Evolutionary conservation across 495 filamentous ascomycete species (phyloP).

Genomic region (Daldinia vernicosa): DNA sequence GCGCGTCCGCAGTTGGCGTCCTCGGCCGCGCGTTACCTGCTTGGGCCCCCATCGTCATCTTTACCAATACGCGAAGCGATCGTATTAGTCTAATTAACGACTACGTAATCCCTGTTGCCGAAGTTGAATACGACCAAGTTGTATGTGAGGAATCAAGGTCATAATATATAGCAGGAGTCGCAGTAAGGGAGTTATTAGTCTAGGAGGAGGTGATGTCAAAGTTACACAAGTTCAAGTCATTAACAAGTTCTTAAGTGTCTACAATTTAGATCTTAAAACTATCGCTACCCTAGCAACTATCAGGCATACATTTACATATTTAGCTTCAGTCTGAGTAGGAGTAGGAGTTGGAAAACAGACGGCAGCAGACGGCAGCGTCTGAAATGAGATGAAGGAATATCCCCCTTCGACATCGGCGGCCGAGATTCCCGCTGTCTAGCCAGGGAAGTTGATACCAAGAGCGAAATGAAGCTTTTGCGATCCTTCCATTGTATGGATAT

Average conservation of each 20-base stretch:
- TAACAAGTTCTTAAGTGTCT: neutral
- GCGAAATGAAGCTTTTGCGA: constrained; percentile 28
- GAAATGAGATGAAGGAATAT: constrained; percentile 15
- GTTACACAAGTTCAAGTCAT: neutral
- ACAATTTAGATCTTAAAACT: neutral
- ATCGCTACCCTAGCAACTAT: neutral
- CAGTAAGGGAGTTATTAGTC: neutral
- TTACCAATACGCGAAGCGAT: constrained; percentile 8
- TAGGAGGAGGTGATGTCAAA: neutral
- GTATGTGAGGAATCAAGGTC: neutral
- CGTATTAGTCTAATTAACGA: constrained; percentile 6
- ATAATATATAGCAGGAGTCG: neutral
- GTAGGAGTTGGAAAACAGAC: neutral
- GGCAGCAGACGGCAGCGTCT: neutral
- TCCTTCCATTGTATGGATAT: constrained; percentile 17
- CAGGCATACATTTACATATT: neutral
- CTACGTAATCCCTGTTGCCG: neutral
- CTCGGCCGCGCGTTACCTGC: constrained; percentile 26
- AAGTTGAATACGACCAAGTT: neutral
- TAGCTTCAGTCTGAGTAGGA: neutral
- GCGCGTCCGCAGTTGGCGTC: constrained; percentile 18
- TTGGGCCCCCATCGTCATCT: constrained; percentile 26
- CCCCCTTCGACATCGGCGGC: constrained; percentile 1
- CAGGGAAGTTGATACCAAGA: neutral
- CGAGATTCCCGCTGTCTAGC: constrained; percentile 6